Conservation (phyloP, 208 protist genomes). For the Crithidia bombi region DNA sequence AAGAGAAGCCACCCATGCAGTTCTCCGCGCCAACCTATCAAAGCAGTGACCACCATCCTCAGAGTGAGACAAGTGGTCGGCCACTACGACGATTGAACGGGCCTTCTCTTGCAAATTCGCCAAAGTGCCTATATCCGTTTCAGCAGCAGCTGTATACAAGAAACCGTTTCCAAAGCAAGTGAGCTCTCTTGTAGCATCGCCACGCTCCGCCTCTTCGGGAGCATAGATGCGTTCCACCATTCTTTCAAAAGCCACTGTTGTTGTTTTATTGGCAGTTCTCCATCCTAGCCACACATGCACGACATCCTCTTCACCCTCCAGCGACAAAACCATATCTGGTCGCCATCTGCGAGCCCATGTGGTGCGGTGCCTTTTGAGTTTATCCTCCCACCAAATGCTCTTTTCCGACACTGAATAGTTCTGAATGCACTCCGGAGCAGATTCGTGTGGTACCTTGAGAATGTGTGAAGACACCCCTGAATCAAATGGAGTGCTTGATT, state of each 20-base stretch:
- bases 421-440: no score
- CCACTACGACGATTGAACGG: neutral
- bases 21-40: neutral
- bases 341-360: constrained; percentile 11
- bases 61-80: neutral
- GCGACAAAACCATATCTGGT: constrained; percentile 15
- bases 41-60: neutral
- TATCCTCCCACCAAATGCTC: constrained; percentile 10
- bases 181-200: neutral
- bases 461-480: no score
- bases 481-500: no score
- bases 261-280: constrained; percentile 4
- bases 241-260: constrained; percentile 1
- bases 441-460: no score
- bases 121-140: neutral
- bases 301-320: constrained; percentile 4
- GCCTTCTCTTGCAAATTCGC: neutral
- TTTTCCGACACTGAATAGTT: neutral
- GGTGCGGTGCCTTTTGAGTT: neutral
- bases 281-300: constrained; percentile 22
- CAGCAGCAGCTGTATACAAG: constrained; percentile 2
- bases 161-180: constrained; percentile 29
- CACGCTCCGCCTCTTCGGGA: neutral
- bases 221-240: constrained; percentile 7
- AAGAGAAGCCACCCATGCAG: neutral